phyloP scores from a whole-genome alignment of 2,329 filamentous ascomycete species.

The Xylariaceae sp. region DNA sequence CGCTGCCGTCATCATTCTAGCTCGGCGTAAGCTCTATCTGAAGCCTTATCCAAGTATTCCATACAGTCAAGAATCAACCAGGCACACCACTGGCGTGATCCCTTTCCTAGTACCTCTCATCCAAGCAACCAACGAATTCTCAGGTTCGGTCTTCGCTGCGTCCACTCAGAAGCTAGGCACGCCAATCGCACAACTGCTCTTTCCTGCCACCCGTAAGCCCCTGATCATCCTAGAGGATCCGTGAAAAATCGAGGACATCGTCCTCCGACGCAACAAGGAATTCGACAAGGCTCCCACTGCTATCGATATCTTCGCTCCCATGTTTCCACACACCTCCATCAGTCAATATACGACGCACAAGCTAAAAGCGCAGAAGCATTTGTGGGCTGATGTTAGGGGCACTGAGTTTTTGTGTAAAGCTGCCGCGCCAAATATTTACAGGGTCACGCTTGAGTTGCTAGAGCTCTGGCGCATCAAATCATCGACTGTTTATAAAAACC shows the following conservation, averaged over 20 bases:
- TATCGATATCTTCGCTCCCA: constrained; percentile 33
- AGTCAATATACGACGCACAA: constrained; percentile 37
- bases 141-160: constrained; percentile 11
- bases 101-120: constrained; percentile 17
- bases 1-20: not conserved
- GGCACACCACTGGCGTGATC: constrained; percentile 23
- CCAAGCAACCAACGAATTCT: constrained; percentile 9
- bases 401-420: constrained; percentile 40
- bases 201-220: constrained; percentile 28
- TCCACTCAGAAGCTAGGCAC: constrained; percentile 17
- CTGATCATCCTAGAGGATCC: constrained; percentile 33
- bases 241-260: constrained; percentile 31
- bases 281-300: constrained; percentile 41
- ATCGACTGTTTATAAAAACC: constrained; percentile 7
- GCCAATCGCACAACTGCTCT: constrained; percentile 26
- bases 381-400: constrained; percentile 43
- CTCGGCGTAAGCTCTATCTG: constrained; percentile 24
- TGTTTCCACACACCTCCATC: constrained; percentile 40
- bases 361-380: constrained; percentile 38
- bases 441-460: constrained; percentile 34
- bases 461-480: constrained; percentile 41
- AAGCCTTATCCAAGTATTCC: constrained; percentile 29
- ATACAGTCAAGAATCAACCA: constrained; percentile 25
- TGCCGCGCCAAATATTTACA: constrained; percentile 39
- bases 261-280: constrained; percentile 32